These are phyloP conservation scores for Aspergillus ostianus DNA, from an alignment of 495 filamentous ascomycete species.

Conservation along the genomic window DNA sequence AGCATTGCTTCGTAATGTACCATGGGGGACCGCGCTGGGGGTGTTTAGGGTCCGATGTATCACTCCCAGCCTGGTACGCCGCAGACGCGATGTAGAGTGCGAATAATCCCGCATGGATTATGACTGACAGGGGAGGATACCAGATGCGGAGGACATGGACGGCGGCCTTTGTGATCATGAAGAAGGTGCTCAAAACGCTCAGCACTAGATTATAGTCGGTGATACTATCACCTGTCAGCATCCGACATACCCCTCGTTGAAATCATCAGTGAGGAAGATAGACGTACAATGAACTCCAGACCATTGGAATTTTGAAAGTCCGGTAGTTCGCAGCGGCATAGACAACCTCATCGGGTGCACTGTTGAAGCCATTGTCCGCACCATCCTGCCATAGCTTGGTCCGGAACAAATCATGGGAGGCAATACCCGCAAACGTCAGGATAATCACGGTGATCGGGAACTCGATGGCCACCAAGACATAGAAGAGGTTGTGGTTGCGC, in stretches of 20 bases:
- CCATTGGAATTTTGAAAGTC: conserved; percentile 63
- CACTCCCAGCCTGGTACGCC: conserved; percentile 73
- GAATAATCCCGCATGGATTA: conserved; percentile 57
- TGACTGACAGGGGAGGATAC: conserved; percentile 62
- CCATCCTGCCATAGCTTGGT: conserved; percentile 82
- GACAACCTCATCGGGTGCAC: conserved; percentile 65
- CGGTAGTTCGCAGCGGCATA: conserved; percentile 77
- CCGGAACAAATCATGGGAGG: conserved; percentile 74
- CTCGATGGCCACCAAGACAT: conserved; percentile 68
- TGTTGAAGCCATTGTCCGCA: conserved; percentile 77
- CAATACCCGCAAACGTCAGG: conserved; percentile 79
- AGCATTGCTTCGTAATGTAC: conserved; percentile 81
- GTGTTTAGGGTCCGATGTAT: conserved; percentile 71
- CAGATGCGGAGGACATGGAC: conserved; percentile 70
- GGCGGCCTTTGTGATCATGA: conserved; percentile 58
- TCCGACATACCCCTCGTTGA: not conserved
- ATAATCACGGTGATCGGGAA: conserved; percentile 64
- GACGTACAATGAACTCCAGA: conserved; percentile 81
- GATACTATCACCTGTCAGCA: conserved; percentile 25
- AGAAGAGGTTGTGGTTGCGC: conserved; percentile 61
- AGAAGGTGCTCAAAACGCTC: conserved; percentile 60
- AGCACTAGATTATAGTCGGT: conserved; percentile 82
- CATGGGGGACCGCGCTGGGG: conserved; percentile 69
- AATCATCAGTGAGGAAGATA: not conserved
- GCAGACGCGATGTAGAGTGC: conserved; percentile 66